phyloP scores from a whole-genome alignment of 2,329 filamentous ascomycete species.

The Chrysoporthe cubensis region DNA sequence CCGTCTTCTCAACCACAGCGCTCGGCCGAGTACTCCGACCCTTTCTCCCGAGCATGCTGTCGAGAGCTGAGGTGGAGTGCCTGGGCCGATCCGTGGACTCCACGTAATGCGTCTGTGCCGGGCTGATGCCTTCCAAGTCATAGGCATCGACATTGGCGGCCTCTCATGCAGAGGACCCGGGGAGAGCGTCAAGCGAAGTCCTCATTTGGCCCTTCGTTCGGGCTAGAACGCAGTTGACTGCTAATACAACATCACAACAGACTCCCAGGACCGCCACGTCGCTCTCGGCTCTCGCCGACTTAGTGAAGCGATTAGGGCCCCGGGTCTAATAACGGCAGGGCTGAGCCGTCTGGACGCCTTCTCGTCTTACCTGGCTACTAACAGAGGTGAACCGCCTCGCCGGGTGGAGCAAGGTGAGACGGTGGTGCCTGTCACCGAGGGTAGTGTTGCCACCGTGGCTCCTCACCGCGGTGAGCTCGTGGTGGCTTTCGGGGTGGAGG shows the following conservation, averaged over 20 bases:
- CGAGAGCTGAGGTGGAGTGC: constrained; percentile 5
- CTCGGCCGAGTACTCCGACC: background rate
- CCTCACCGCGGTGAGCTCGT: background rate
- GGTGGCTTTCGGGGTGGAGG: background rate
- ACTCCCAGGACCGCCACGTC: constrained; percentile 22
- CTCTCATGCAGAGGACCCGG: background rate
- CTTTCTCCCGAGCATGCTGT: background rate
- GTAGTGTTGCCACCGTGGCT: background rate
- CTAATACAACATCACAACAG: constrained; percentile 9
- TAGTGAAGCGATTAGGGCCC: constrained; percentile 12
- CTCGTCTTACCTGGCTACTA: constrained; percentile 5
- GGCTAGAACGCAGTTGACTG: background rate
- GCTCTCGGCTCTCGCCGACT: constrained; percentile 14
- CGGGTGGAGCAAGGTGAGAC: constrained; percentile 6
- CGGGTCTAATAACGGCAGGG: constrained; percentile 24
- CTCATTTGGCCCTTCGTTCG: background rate
- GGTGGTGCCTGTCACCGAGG: constrained; percentile 4
- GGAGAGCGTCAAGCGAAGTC: background rate
- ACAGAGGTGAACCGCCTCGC: constrained; percentile 3
- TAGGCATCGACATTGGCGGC: background rate
- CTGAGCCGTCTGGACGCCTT: constrained; percentile 14
- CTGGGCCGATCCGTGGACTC: background rate
- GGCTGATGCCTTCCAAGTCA: background rate
- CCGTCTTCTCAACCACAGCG: background rate
- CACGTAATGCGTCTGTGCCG: background rate